Conservation (phyloP, 345 rosid genomes). For the Garcia nutans region DNA sequence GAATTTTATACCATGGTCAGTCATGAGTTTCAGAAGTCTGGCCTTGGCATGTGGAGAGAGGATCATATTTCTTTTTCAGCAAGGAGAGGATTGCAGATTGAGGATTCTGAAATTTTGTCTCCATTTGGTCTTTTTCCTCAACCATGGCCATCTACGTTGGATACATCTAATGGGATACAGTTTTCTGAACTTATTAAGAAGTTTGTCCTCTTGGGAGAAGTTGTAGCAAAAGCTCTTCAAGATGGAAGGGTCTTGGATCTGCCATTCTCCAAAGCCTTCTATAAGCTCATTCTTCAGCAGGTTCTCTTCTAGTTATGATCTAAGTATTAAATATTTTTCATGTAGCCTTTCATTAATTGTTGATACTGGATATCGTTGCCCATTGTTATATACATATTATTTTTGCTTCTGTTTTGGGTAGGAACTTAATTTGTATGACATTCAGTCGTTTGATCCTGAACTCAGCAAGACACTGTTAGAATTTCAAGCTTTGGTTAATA, state of each 20-base stretch:
- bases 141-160: slow-evolving; percentile 57
- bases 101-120: slow-evolving; percentile 37
- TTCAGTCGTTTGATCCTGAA: slow-evolving; percentile 76
- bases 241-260: slow-evolving; percentile 94
- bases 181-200: slow-evolving; percentile 53
- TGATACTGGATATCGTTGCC: slow-evolving; percentile 9
- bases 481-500: slow-evolving; percentile 64
- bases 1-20: slow-evolving; percentile 90
- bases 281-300: slow-evolving; percentile 76
- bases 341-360: not conserved
- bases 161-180: slow-evolving; percentile 38
- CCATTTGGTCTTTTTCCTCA: slow-evolving; percentile 75
- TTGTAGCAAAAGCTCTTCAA: slow-evolving; percentile 89
- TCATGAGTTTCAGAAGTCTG: slow-evolving; percentile 74
- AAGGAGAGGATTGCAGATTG: slow-evolving; percentile 20
- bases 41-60: slow-evolving; percentile 88
- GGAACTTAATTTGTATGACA: slow-evolving; percentile 78
- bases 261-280: slow-evolving; percentile 82
- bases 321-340: not conserved
- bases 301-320: slow-evolving; percentile 32
- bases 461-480: slow-evolving; percentile 78
- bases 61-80: slow-evolving; percentile 40
- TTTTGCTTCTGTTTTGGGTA: slow-evolving; percentile 27
- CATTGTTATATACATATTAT: not conserved
- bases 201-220: slow-evolving; percentile 75